Evolutionary conservation across 108 stramenopile genomes (phyloP).

Genomic region (Skeletonema marinoi): DNA sequence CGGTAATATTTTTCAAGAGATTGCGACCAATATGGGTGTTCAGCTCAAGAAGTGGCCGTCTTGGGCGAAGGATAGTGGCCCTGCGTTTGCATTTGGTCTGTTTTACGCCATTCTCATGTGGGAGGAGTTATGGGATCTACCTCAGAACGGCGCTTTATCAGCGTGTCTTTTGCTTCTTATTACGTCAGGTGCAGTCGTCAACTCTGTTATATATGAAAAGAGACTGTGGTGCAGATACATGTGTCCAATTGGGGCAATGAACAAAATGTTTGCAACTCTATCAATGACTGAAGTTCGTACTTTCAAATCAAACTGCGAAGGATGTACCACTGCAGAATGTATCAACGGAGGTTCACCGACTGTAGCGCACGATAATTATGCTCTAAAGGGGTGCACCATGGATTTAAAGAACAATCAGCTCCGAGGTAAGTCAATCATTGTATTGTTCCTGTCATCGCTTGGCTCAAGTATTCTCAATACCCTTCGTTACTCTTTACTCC

Average conservation of each 20-base stretch:
- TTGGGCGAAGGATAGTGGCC: slow-evolving; percentile 30
- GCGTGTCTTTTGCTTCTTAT: slow-evolving; percentile 40
- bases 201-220: slow-evolving; percentile 31
- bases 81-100: slow-evolving; percentile 42
- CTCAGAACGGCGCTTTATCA: slow-evolving; percentile 23
- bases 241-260: slow-evolving; percentile 47
- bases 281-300: slow-evolving; percentile 39
- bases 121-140: slow-evolving; percentile 49
- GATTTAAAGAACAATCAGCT: slow-evolving; percentile 47
- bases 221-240: slow-evolving; percentile 42
- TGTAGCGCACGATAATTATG: slow-evolving; percentile 16
- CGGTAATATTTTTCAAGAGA: slow-evolving; percentile 35
- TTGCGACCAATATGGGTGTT: slow-evolving; percentile 22
- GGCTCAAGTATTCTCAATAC: background rate
- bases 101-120: slow-evolving; percentile 45
- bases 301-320: slow-evolving; percentile 41
- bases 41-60: slow-evolving; percentile 45
- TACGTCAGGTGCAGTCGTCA: slow-evolving; percentile 41
- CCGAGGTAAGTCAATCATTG: background rate
- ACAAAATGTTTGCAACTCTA: slow-evolving; percentile 36
- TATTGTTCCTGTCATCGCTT: background rate
- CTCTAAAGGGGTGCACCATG: slow-evolving; percentile 47
- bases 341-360: slow-evolving; percentile 26
- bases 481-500: background rate
- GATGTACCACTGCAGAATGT: slow-evolving; percentile 34